Conservation (phyloP, 2,329 filamentous ascomycete species). For the Pestalotiopsis sp. region DNA sequence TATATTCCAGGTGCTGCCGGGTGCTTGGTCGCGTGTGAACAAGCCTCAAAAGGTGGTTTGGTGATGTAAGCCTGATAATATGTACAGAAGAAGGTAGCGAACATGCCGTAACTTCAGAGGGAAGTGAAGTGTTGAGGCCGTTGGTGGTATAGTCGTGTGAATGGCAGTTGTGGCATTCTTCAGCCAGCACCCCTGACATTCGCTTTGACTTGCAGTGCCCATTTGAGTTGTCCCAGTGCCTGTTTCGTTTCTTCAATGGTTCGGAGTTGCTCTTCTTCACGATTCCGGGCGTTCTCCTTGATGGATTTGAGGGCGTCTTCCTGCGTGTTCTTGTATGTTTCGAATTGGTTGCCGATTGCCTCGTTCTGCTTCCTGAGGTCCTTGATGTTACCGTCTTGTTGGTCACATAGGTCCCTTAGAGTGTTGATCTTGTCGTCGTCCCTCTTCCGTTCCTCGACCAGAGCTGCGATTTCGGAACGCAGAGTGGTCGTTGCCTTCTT, state of each 20-base stretch:
- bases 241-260: conserved; percentile 61
- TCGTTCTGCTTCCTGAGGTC: conserved; percentile 63
- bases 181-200: conserved; percentile 54
- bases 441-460: conserved; percentile 57
- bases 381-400: conserved; percentile 71
- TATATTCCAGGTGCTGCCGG: not conserved
- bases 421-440: conserved; percentile 67
- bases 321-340: conserved; percentile 66
- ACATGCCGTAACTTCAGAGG: not conserved
- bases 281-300: conserved; percentile 55
- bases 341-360: conserved; percentile 61
- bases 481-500: conserved; percentile 53
- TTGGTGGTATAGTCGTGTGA: not conserved
- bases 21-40: not conserved
- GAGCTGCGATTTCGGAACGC: conserved; percentile 52
- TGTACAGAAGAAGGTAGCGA: conserved; percentile 1
- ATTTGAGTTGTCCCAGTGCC: conserved; percentile 69
- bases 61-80: not conserved
- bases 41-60: not conserved
- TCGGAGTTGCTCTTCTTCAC: conserved; percentile 63
- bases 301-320: conserved; percentile 63
- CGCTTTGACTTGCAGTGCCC: conserved; percentile 71
- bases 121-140: not conserved
- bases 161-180: not conserved
- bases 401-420: conserved; percentile 70